phyloP scores from a whole-genome alignment of 2,329 filamentous ascomycete species.

The Alternaria gansuensis region DNA sequence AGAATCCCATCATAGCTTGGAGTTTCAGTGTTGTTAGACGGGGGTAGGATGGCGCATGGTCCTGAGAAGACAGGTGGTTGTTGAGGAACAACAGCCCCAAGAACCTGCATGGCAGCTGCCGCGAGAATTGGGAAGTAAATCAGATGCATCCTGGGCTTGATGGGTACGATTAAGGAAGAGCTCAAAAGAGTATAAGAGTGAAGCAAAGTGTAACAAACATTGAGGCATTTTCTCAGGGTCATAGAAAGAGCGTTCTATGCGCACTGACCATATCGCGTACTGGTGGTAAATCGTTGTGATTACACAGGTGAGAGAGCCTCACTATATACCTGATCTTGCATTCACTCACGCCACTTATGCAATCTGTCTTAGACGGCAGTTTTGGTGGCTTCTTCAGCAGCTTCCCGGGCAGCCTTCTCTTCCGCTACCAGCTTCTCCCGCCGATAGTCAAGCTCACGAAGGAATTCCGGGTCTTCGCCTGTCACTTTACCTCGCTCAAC shows the following conservation, averaged over 20 bases:
- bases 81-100: background rate
- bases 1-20: background rate
- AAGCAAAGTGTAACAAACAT: background rate
- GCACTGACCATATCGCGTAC: background rate
- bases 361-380: background rate
- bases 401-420: background rate
- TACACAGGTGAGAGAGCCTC: background rate
- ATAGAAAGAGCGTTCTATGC: background rate
- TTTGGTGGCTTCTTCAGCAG: background rate
- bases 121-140: background rate
- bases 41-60: conserved; percentile 1
- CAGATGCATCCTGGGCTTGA: background rate
- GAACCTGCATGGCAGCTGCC: conserved; percentile 3
- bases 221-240: background rate
- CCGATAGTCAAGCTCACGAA: background rate
- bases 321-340: background rate
- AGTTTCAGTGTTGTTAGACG: conserved; percentile 1
- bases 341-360: background rate
- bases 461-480: background rate
- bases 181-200: background rate
- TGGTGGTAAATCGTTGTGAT: background rate
- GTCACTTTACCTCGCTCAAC: background rate
- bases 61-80: conserved; percentile 1
- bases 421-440: background rate
- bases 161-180: background rate